Conservation (phyloP, 768 basidiomycete genomes). For the Termitomyces sp. region DNA sequence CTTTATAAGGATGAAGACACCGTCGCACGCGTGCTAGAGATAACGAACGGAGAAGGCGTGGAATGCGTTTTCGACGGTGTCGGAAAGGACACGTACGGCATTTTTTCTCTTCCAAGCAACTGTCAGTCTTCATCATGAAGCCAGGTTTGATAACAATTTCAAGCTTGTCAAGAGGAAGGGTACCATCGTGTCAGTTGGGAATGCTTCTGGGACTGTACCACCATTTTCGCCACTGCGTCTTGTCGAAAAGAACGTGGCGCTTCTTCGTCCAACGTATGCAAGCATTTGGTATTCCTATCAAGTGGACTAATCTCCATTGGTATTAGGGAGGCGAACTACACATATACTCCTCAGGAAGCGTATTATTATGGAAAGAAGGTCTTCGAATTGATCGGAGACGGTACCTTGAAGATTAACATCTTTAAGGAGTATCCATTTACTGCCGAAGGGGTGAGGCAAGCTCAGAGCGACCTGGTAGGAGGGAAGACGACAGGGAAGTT, state of each 20-base stretch:
- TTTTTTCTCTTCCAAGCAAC: background rate
- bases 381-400: constrained; percentile 53
- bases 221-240: constrained; percentile 74
- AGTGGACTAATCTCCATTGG: background rate
- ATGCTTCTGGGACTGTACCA: constrained; percentile 81
- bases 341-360: constrained; percentile 68
- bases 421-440: constrained; percentile 82
- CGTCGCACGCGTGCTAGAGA: constrained; percentile 62
- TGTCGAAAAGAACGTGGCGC: constrained; percentile 73
- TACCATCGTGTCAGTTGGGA: constrained; percentile 86
- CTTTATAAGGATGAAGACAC: constrained; percentile 73
- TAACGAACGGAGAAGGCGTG: constrained; percentile 77
- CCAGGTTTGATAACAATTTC: constrained; percentile 75
- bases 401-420: constrained; percentile 59
- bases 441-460: constrained; percentile 66
- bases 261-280: constrained; percentile 69
- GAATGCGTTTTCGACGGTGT: constrained; percentile 92
- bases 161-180: constrained; percentile 80
- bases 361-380: constrained; percentile 58
- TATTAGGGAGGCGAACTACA: constrained; percentile 63
- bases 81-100: constrained; percentile 86
- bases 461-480: constrained; percentile 71
- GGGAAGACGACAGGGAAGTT: constrained; percentile 86
- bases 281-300: background rate
- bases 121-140: background rate